Conservation (phyloP, 805 yeast genomes). For the Candida fluviatilis region DNA sequence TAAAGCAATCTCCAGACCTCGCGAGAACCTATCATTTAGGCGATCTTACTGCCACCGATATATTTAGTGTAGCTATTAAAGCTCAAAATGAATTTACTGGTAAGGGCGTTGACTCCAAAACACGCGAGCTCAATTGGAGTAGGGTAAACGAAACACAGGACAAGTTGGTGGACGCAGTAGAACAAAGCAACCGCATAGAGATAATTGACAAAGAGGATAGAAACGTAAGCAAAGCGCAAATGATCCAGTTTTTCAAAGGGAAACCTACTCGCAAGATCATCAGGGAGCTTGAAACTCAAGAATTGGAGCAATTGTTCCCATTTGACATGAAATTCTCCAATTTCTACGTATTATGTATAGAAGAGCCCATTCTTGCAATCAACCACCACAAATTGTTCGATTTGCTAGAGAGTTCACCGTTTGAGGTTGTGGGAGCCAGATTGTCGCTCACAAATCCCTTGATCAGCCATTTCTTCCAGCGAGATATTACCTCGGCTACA, state of each 20-base stretch:
- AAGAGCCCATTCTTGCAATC: constrained; percentile 18
- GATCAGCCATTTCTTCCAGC: constrained; percentile 14
- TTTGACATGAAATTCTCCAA: constrained; percentile 26
- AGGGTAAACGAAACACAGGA: constrained; percentile 8
- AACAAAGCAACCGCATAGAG: constrained; percentile 4
- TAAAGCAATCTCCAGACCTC: constrained; percentile 2
- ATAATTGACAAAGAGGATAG: constrained; percentile 4
- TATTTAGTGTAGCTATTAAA: constrained; percentile 24
- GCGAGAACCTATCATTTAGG: constrained; percentile 30
- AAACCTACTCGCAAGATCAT: constrained; percentile 3
- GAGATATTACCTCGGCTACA: not conserved
- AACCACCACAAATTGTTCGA: constrained; percentile 22
- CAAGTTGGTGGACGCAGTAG: constrained; percentile 9
- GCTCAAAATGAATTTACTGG: constrained; percentile 4
- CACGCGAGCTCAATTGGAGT: constrained; percentile 7
- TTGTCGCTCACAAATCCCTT: constrained; percentile 12
- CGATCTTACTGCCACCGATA: constrained; percentile 23
- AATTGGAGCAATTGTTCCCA: constrained; percentile 18
- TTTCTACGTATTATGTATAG: constrained; percentile 27
- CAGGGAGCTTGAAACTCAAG: constrained; percentile 4
- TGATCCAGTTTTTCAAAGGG: constrained; percentile 1
- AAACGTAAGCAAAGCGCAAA: not conserved
- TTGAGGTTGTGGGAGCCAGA: constrained; percentile 26
- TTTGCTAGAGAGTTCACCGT: constrained; percentile 16
- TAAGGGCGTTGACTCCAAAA: constrained; percentile 3